Base-by-base conservation (phyloP, 345 rosid species). In the Citrus sp. region DNA sequence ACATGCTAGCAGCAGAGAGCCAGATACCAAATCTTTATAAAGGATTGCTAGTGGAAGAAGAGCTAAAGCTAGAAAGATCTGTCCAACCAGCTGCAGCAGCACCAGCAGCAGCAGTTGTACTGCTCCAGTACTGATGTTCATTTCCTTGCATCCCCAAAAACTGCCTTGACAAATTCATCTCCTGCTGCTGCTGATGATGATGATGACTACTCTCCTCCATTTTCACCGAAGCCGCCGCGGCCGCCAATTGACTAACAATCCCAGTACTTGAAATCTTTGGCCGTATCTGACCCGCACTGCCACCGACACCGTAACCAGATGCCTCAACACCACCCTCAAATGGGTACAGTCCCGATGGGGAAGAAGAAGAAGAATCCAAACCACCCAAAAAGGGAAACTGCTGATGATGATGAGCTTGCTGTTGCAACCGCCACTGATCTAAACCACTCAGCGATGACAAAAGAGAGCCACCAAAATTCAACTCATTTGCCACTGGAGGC, bases 51-150 rank as follows among this genome's bases (percentile, higher is more conserved):
- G 91, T 83, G n/a, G 92, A 88, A 70, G 90, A 88, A 77, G 93
- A 87, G 79, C 87, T 88, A 70, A 89, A 89, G 70, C 86, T 87
- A 1, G 93, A 89, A 80, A 85, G 85, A 89, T 88, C 92, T 3
- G 86, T 87, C 95, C 91, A 89, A 34, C 7, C 49, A 35, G 87
- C 75, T 66, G 27, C 49, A 30, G 86, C 75, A 76, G 73, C 73
- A 16, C 74, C 79, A 38, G 61, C 25, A 35, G 72, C 80, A 38
- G 61, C 14, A 46, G 72, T 67, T 61, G 59, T 55, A 46, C 51
- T 46, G 72, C 66, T 62, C 90, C 88, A 86, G 77, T 82, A 87
- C 62, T 88, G 88, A 74, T 46, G 51, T 46, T 87, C 88, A 71
- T 84, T 81, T 49, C 86, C 89, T 30, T 72, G 83, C 64, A 78